Percentiles rank a stretch among this genome's conserved stretches.
Conservation (phyloP, 2,329 filamentous ascomycete species). For the Aspergillus arachidicola region DNA sequence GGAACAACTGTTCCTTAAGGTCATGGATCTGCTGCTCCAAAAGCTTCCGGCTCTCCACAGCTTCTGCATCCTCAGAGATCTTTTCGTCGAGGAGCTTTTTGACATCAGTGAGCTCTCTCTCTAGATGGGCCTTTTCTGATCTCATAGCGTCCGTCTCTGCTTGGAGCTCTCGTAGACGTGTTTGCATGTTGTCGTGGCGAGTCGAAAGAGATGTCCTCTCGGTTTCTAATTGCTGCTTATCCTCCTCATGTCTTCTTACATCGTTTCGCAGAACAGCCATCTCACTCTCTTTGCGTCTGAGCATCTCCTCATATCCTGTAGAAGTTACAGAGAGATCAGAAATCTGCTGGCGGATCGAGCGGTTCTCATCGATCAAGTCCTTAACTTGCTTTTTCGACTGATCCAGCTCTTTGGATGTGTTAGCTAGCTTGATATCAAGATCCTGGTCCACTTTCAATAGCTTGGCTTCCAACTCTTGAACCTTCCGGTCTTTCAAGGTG, state of each 20-base stretch:
- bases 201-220: constrained; percentile 71
- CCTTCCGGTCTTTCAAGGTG: constrained; percentile 83
- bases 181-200: constrained; percentile 78
- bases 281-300: constrained; percentile 92
- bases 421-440: constrained; percentile 79
- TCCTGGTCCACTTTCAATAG: constrained; percentile 86
- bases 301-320: constrained; percentile 91
- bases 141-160: constrained; percentile 85
- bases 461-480: constrained; percentile 82
- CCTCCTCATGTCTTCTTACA: constrained; percentile 78
- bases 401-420: constrained; percentile 77
- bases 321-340: constrained; percentile 86
- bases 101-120: constrained; percentile 86
- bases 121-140: constrained; percentile 79
- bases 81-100: constrained; percentile 84
- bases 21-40: constrained; percentile 85
- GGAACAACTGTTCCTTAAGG: constrained; percentile 81
- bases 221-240: constrained; percentile 75
- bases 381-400: constrained; percentile 72
- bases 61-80: constrained; percentile 85
- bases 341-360: constrained; percentile 80
- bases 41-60: constrained; percentile 76
- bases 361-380: constrained; percentile 77
- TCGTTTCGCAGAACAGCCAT: constrained; percentile 82
- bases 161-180: constrained; percentile 78